A percentile compares a stretch with the other conserved stretches of the same genome.
Conservation (phyloP, 345 rosid species). For the Eucalyptus polyanthemos region DNA sequence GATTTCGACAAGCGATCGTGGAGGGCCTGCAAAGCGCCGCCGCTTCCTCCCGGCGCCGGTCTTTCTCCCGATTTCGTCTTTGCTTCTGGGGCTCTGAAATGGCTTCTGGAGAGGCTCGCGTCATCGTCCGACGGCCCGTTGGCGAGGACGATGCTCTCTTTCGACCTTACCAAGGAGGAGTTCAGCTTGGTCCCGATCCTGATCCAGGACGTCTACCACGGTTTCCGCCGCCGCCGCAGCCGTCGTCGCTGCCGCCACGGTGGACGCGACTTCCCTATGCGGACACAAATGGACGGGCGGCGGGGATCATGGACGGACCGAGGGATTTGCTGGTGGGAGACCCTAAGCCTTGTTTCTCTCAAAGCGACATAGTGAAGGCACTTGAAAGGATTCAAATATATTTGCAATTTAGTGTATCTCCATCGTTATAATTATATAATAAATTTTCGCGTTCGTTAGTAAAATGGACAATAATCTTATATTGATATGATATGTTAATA, state of each 20-base stretch:
- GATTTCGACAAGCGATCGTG: not conserved
- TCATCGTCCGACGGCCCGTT: not conserved
- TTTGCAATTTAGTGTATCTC: not conserved
- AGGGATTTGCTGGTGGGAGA: not conserved
- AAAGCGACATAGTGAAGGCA: not conserved
- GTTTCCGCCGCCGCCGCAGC: not conserved
- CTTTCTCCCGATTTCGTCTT: not conserved
- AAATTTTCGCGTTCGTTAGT: rapidly evolving
- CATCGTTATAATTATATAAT: no score
- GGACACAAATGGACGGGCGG: not conserved
- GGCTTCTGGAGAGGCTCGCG: not conserved
- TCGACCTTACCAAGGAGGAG: not conserved
- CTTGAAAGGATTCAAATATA: no score
- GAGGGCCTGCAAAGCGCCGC: not conserved
- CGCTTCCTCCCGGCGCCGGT: not conserved
- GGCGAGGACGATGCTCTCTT: not conserved
- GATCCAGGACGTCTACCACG: not conserved
- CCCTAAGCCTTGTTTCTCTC: not conserved
- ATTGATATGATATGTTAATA: not conserved
- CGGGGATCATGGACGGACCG: not conserved
- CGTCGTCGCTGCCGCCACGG: rapidly evolving
- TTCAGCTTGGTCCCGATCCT: not conserved
- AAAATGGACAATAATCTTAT: not conserved
- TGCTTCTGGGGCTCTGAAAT: not conserved
- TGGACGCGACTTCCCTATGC: not conserved